A percentile compares a stretch with the other conserved stretches of the same genome.
Evolutionary conservation across 805 yeast species (phyloP).

Genomic region (Diddensiella caesifluorescens): DNA sequence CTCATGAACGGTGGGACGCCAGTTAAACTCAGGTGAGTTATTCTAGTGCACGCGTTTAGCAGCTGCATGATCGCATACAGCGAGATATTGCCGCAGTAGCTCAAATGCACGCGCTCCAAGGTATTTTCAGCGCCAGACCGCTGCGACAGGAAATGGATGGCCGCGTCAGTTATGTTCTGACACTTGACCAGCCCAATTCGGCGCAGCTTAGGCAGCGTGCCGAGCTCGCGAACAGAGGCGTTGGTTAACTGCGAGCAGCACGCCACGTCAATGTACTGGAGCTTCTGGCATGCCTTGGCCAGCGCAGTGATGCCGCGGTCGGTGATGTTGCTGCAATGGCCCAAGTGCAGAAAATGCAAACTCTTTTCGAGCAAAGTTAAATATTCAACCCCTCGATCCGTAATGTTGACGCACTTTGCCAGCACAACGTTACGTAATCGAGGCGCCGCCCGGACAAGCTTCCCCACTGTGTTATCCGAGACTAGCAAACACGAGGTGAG

Average conservation of each 20-base stretch:
- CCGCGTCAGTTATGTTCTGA: slow-evolving; percentile 77
- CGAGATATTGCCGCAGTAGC: slow-evolving; percentile 80
- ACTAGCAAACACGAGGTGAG: slow-evolving; percentile 77
- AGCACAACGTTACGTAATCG: slow-evolving; percentile 79
- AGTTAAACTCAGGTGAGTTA: slow-evolving; percentile 87
- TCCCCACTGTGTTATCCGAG: slow-evolving; percentile 72
- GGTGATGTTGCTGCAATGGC: slow-evolving; percentile 87
- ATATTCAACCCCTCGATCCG: slow-evolving; percentile 72
- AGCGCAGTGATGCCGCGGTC: slow-evolving; percentile 78
- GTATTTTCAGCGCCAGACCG: slow-evolving; percentile 69
- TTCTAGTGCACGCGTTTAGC: slow-evolving; percentile 72
- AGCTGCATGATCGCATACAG: slow-evolving; percentile 71
- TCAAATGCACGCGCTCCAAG: slow-evolving; percentile 85
- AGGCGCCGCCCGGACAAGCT: slow-evolving; percentile 72
- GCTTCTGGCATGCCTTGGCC: slow-evolving; percentile 71
- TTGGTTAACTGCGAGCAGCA: slow-evolving; percentile 89
- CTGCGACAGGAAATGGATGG: slow-evolving; percentile 58
- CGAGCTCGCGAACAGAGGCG: slow-evolving; percentile 67
- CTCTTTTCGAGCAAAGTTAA: slow-evolving; percentile 70
- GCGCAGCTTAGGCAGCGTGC: slow-evolving; percentile 71
- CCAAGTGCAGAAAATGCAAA: slow-evolving; percentile 84
- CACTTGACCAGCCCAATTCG: slow-evolving; percentile 94
- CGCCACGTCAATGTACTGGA: slow-evolving; percentile 91
- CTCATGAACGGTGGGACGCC: slow-evolving; percentile 89
- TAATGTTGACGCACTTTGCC: slow-evolving; percentile 81